Base-by-base conservation (phyloP, 352 stramenopile genomes). In the Peronospora belbahrii region DNA sequence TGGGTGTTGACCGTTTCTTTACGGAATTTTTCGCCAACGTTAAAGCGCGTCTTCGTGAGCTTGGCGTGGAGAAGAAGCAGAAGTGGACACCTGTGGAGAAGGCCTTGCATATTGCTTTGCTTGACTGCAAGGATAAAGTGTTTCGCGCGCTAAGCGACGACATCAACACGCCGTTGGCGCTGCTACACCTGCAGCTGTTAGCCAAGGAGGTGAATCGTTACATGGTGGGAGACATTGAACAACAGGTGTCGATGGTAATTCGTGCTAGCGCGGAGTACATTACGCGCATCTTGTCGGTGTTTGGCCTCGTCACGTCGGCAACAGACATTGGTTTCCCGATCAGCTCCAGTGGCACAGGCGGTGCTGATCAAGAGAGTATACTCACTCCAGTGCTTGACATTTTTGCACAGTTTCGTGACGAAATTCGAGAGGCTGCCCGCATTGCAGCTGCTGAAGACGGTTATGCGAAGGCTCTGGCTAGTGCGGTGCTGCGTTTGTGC, bases 21-120 rank as follows among this genome's bases (percentile, higher is more conserved):
- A 83, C 53, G 27, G 81, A 97, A 46, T 97, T 96, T 57, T 97
- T 97, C 61, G 85, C 94, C 33, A 96, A 96, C 63, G 82, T 97
- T 44, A 96, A 97, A 69, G 83, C 67, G 2, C 83, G 81, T 38
- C 62, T 91, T 6, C 80, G 80, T 30, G 77, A 87, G 27, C 61
- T 88, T 24, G 75, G 75, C 9, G 65, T 87, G 10, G 78, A 88
- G 40, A 83, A 84, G 58, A 74, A 73, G 24, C 78, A 93, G 56
- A 88, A 83, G 61, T 92, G 80, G 76, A 74, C 65, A 6, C 52
- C 74, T 1, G 66, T 67, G 2, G 85, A 96, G 57, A 83, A 88
- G 55, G 59, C 67, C 9, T 67, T 97, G 25, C 68, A 87, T 45
- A 54, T 51, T 13, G 66, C 61, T 28, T 38, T 95, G 23, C 45